These are phyloP conservation scores for Setaria italica DNA, from an alignment of 202 grass and related monocot genomes.

Conservation along the genomic window DNA sequence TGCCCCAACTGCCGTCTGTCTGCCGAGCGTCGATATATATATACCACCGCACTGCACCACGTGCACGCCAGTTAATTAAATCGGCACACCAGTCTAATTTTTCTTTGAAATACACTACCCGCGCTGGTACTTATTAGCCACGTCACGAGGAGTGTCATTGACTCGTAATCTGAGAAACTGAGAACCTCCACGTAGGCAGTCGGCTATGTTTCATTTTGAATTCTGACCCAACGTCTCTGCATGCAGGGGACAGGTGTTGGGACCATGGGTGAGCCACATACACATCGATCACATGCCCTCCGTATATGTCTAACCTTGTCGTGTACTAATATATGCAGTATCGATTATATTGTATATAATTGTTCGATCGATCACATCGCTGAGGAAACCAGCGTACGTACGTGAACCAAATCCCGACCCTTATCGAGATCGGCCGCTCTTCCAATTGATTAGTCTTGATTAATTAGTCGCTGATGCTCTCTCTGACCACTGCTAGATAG, in stretches of 20 bases:
- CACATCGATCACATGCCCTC: background rate
- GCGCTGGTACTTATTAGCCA: background rate
- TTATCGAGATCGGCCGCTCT: background rate
- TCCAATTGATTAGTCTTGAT: background rate
- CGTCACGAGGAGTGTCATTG: background rate
- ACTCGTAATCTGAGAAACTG: background rate
- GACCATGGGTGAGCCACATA: background rate
- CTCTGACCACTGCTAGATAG: background rate
- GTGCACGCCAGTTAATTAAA: background rate
- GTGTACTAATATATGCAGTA: too few species aligned
- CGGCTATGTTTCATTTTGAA: too few species aligned
- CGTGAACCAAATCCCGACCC: background rate
- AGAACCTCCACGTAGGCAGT: background rate
- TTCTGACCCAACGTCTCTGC: background rate
- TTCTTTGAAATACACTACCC: too few species aligned
- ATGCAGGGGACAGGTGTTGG: background rate
- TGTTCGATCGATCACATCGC: background rate
- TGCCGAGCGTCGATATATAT: background rate
- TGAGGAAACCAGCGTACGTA: too few species aligned
- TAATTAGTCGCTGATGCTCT: background rate
- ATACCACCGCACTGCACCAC: constrained; percentile 21
- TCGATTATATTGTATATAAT: background rate
- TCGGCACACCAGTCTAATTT: background rate
- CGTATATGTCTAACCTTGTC: background rate
- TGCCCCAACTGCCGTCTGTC: background rate